Conservation (phyloP, 345 rosid genomes). For the Trapa bicornis region DNA sequence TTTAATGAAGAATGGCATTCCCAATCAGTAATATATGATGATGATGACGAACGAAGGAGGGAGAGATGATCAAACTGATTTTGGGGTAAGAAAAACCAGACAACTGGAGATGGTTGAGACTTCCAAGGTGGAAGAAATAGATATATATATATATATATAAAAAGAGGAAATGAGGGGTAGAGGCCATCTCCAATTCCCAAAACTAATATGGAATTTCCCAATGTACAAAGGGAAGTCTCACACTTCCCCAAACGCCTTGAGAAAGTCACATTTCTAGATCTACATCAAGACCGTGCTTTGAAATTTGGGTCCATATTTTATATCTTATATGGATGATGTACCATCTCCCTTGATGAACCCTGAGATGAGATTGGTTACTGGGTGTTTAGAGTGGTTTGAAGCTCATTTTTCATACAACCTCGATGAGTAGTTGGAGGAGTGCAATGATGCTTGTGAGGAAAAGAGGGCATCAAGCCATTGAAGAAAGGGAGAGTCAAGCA, state of each 20-base stretch:
- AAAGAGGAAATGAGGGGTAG: background rate
- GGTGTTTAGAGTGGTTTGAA: too few species aligned
- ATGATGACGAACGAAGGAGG: background rate
- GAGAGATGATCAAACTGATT: background rate
- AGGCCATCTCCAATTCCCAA: conserved; percentile 27
- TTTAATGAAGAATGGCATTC: background rate
- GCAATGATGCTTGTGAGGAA: too few species aligned
- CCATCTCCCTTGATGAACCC: too few species aligned
- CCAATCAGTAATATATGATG: background rate
- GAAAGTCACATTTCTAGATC: conserved; percentile 35
- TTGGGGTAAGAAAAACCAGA: background rate
- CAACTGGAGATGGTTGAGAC: background rate
- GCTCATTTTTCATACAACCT: too few species aligned
- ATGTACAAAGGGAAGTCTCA: conserved; percentile 22
- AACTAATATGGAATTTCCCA: conserved; percentile 23
- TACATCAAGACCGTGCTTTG: conserved; percentile 39
- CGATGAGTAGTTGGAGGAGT: too few species aligned
- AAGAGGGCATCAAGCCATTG: conserved; percentile 8
- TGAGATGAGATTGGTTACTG: too few species aligned
- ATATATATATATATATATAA: background rate
- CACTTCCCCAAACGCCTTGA: conserved; percentile 28
- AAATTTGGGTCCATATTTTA: conserved; percentile 19
- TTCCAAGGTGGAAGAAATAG: background rate
- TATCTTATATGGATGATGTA: too few species aligned
- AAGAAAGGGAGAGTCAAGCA: conserved; percentile 8